These are phyloP conservation scores for Glonium stellatum DNA, from an alignment of 495 filamentous ascomycete genomes.

Conservation along the genomic window DNA sequence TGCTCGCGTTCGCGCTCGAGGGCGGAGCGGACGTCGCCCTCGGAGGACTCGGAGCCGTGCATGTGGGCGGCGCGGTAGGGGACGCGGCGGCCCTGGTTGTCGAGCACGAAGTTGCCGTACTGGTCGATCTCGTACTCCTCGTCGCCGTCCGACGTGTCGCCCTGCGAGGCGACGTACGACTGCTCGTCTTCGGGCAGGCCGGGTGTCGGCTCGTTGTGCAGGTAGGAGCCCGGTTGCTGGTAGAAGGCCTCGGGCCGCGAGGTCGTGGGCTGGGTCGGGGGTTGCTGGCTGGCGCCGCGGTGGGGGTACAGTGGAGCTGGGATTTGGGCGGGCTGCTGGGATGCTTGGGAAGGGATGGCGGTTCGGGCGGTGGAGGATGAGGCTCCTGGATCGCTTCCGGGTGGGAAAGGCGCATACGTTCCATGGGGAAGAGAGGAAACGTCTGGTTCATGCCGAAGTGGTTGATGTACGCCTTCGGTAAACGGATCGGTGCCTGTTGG, in stretches of 20 bases:
- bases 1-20: conserved; percentile 44
- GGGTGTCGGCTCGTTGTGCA: conserved; percentile 34
- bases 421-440: conserved; percentile 18
- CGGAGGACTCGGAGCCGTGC: conserved; percentile 36
- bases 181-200: conserved; percentile 39
- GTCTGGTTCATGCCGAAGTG: conserved; percentile 31
- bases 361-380: conserved; percentile 12
- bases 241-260: conserved; percentile 39
- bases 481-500: conserved; percentile 57
- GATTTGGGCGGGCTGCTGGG: conserved; percentile 8
- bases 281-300: conserved; percentile 9
- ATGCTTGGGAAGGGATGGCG: conserved; percentile 7
- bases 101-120: conserved; percentile 44
- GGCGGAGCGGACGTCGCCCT: conserved; percentile 46
- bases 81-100: conserved; percentile 41
- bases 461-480: conserved; percentile 36
- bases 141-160: conserved; percentile 47
- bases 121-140: conserved; percentile 48
- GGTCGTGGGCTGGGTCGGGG: conserved; percentile 10
- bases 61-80: conserved; percentile 35
- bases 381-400: conserved; percentile 3
- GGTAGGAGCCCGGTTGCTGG: conserved; percentile 39
- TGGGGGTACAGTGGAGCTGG: conserved; percentile 19
- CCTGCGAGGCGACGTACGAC: conserved; percentile 45
- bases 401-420: conserved; percentile 15